Conservation (phyloP, 768 basidiomycete species). For the Sarcomyxa edulis region DNA sequence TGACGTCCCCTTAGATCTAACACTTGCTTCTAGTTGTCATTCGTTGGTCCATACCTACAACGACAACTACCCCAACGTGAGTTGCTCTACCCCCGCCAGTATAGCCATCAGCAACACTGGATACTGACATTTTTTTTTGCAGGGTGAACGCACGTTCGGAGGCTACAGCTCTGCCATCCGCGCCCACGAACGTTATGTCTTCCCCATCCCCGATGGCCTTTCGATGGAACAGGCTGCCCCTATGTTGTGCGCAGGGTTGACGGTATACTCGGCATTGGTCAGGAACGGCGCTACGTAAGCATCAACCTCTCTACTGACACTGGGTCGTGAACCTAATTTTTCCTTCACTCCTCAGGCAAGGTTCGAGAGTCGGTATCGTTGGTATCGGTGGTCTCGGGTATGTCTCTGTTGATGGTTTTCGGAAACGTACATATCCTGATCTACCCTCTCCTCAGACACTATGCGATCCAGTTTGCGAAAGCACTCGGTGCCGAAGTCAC, state of each 20-base stretch:
- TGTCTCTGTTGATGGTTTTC: too few relatives aligned
- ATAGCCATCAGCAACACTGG: too few relatives aligned
- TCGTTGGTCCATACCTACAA: conserved; percentile 37
- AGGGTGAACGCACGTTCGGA: conserved; percentile 33
- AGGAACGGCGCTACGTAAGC: conserved; percentile 38
- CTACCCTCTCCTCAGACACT: too few relatives aligned
- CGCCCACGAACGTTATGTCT: conserved; percentile 48
- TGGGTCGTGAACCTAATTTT: neutral
- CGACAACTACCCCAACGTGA: conserved; percentile 30
- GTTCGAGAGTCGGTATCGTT: too few relatives aligned
- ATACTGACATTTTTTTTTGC: neutral
- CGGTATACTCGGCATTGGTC: conserved; percentile 55
- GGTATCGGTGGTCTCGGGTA: too few relatives aligned
- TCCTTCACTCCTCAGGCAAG: too few relatives aligned
- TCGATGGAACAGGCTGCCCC: conserved; percentile 51
- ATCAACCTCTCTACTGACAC: neutral
- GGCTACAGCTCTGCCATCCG: conserved; percentile 46
- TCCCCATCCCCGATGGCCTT: conserved; percentile 52
- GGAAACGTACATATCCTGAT: too few relatives aligned
- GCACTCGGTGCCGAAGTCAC: too few relatives aligned
- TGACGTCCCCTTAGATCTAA: too few relatives aligned
- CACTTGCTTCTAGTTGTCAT: conserved; percentile 32
- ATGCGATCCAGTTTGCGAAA: too few relatives aligned
- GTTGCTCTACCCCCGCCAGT: too few relatives aligned
- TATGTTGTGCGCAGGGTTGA: conserved; percentile 63